Evolutionary conservation across 1,284 basidiomycete genomes (phyloP).

Genomic region (Marasmius fiardii): DNA sequence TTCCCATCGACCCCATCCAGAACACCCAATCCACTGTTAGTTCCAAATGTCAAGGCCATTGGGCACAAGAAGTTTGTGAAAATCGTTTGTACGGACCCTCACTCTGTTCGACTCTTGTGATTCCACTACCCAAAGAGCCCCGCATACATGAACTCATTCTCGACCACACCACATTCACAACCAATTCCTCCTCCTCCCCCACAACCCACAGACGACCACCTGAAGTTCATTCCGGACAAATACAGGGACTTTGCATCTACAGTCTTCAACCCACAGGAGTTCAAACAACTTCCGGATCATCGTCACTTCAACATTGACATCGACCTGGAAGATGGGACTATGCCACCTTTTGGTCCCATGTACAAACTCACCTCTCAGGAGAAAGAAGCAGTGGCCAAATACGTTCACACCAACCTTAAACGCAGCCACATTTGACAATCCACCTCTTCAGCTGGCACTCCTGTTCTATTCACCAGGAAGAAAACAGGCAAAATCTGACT

Average conservation of each 20-base stretch:
- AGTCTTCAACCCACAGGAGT: conserved; percentile 5
- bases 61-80: neutral
- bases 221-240: neutral
- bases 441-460: too few species aligned
- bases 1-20: neutral
- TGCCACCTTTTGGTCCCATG: too few species aligned
- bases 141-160: neutral
- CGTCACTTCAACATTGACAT: conserved; percentile 7
- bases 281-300: conserved; percentile 3
- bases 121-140: neutral
- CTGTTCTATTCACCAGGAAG: conserved; percentile 45
- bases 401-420: too few species aligned
- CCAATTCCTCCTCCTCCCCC: neutral
- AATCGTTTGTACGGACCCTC: neutral
- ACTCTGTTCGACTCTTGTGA: neutral
- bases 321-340: conserved; percentile 8
- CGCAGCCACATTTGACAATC: too few species aligned
- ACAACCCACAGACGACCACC: neutral
- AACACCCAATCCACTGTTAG: neutral
- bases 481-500: conserved; percentile 36
- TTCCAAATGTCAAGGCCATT: too few species aligned
- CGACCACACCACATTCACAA: neutral
- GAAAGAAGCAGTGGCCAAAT: too few species aligned
- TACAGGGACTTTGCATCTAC: neutral
- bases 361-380: too few species aligned